phyloP scores from a whole-genome alignment of 2,329 filamentous ascomycete genomes.

The Ascochyta fabae region DNA sequence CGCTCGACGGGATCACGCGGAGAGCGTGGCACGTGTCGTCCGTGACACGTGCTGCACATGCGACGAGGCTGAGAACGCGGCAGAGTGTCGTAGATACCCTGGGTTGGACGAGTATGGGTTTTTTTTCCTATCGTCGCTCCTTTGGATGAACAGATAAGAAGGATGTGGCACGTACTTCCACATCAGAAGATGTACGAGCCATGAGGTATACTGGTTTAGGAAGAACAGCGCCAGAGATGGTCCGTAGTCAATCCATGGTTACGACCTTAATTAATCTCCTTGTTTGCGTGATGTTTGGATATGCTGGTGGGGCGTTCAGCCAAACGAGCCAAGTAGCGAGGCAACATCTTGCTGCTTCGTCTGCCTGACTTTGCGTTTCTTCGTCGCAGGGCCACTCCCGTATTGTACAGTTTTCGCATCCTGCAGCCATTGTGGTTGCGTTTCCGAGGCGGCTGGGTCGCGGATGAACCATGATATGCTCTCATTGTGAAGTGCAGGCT shows the following conservation, averaged over 20 bases:
- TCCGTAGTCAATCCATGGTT: neutral
- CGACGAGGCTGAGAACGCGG: slow-evolving; percentile 1
- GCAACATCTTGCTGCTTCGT: slow-evolving; percentile 23
- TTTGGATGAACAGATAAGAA: slow-evolving; percentile 3
- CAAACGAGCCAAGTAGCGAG: slow-evolving; percentile 20
- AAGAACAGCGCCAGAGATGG: neutral
- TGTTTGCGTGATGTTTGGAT: neutral
- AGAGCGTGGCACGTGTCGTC: neutral
- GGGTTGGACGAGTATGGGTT: neutral
- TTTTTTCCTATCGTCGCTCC: slow-evolving; percentile 12
- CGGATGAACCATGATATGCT: neutral
- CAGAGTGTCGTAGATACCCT: neutral
- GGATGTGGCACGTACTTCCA: neutral
- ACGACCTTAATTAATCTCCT: neutral
- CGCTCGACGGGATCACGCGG: neutral
- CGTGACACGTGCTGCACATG: neutral
- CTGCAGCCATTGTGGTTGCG: neutral
- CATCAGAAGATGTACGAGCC: neutral
- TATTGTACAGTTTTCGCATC: neutral
- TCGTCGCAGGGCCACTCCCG: neutral
- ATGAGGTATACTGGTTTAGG: neutral
- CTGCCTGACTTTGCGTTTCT: slow-evolving; percentile 22
- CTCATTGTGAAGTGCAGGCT: neutral
- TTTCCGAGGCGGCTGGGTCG: neutral
- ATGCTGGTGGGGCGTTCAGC: neutral